Evolutionary conservation across 2,329 filamentous ascomycete species (phyloP), one percentile per base, ranked within the genome.

Genomic region (Aspergillus sp.): DNA sequence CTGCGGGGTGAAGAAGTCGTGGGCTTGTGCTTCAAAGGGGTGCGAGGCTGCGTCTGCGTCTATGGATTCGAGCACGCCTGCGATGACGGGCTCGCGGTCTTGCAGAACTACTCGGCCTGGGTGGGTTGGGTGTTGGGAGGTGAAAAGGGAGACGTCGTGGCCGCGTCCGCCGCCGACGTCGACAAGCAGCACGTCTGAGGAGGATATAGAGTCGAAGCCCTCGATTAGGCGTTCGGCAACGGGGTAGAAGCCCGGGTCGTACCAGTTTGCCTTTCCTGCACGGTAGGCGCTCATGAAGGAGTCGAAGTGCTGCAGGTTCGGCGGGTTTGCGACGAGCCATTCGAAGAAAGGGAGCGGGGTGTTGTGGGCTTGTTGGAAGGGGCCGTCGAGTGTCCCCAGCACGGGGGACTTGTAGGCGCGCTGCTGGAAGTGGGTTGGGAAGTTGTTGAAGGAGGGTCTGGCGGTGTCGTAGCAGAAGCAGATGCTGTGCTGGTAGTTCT

Each of bases 1-100:
- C 58, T 82, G 78, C 39, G 75, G 70, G 0, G 71, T 77, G 55
- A 75, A 75, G 57, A 82, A 81, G 62, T 82, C 76, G 55, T 82
- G 73, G 1, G 65, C 66, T 68, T 80, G 72, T 4, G 65, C 24
- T 57, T 66, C 56, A n/a, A 70, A 64, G 9, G 60, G 48, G 7
- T 53, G 44, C 22, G 58, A 38, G 4, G 57, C 20, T 38, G 47
- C 39, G 3, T 60, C 15, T 3, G 39, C 39, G 3, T 60, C 15
- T 3, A 30, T n/a, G 2, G 48, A 12, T 24, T 48, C 56, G 1
- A 65, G 62, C 68, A 80, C 73, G 4, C 62, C 17, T 56, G 64
- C 55, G 15, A 71, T 66, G 61, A 65, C 22, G 74, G 57, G 61
- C 43, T 56, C 48, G 9, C 57, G 48, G 48, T 59, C 57, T n/a